phyloP scores from a whole-genome alignment of 2,329 filamentous ascomycete species.

The Aspergillus vadensis region DNA sequence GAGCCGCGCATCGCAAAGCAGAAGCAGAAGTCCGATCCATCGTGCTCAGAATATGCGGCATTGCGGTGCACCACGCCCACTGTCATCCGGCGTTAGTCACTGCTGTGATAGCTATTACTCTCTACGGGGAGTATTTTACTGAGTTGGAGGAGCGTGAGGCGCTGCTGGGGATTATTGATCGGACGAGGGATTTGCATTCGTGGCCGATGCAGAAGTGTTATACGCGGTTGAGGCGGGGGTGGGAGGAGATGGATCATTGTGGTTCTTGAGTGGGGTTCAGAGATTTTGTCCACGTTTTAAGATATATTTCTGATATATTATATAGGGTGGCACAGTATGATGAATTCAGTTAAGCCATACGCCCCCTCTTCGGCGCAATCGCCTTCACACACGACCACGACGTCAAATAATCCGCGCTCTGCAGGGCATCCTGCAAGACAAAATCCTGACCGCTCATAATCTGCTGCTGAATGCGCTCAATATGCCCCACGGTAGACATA shows the following conservation, averaged over 20 bases:
- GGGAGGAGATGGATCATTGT: constrained; percentile 53
- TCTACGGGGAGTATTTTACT: constrained; percentile 26
- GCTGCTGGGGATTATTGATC: constrained; percentile 21
- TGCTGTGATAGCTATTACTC: constrained; percentile 22
- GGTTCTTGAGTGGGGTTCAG: not conserved
- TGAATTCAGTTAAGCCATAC: no score
- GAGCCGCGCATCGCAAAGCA: constrained; percentile 19
- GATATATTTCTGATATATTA: no score
- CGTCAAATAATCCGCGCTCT: not conserved
- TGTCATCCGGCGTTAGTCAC: constrained; percentile 25
- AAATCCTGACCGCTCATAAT: not conserved
- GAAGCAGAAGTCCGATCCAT: constrained; percentile 24
- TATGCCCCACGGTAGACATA: not conserved
- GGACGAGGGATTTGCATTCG: constrained; percentile 20
- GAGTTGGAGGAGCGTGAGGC: constrained; percentile 20
- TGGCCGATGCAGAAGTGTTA: constrained; percentile 52
- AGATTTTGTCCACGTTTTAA: not conserved
- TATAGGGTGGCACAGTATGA: no score
- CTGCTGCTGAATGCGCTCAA: not conserved
- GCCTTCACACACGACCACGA: not conserved
- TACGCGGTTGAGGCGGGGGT: constrained; percentile 15
- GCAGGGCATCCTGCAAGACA: not conserved
- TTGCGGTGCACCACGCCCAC: constrained; percentile 17
- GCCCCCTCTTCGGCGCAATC: not conserved
- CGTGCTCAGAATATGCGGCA: constrained; percentile 24